These are phyloP conservation scores for Dichotomocladium elegans DNA, from an alignment of 371 early-diverging fungal genomes.

Conservation along the genomic window DNA sequence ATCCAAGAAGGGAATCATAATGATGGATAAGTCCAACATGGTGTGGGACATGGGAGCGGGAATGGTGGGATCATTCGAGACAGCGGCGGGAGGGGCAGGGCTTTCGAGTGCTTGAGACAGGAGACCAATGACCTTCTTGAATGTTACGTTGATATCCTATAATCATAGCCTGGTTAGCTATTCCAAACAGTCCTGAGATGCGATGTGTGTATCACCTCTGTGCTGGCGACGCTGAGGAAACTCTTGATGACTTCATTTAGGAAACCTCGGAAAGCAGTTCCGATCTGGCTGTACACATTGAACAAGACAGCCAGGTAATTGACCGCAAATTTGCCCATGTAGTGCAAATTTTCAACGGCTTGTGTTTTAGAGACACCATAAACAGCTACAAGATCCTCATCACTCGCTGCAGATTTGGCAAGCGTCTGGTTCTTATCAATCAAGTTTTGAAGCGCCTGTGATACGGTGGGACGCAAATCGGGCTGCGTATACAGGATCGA, in stretches of 20 bases:
- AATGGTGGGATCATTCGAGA: conserved; percentile 29
- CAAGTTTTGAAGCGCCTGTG: conserved; percentile 69
- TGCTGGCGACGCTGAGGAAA: conserved; percentile 57
- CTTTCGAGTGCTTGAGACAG: conserved; percentile 59
- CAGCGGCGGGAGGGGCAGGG: conserved; percentile 9
- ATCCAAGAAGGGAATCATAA: conserved; percentile 73
- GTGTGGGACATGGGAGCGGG: conserved; percentile 71
- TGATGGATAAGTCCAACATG: conserved; percentile 71
- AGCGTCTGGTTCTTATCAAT: conserved; percentile 64
- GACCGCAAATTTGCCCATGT: conserved; percentile 66
- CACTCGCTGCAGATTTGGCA: conserved; percentile 42
- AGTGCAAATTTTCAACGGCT: conserved; percentile 52
- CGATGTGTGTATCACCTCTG: conserved; percentile 41
- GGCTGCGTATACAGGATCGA: conserved; percentile 64
- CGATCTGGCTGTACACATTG: conserved; percentile 73
- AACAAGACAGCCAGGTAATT: conserved; percentile 81
- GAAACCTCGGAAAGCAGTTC: conserved; percentile 65
- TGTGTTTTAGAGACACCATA: conserved; percentile 56
- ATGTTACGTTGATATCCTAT: conserved; percentile 52
- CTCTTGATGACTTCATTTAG: conserved; percentile 69
- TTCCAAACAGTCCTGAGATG: too few species aligned
- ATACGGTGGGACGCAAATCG: conserved; percentile 78
- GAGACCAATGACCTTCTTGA: conserved; percentile 62
- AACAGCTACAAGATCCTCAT: conserved; percentile 48
- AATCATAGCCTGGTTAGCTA: too few species aligned